Evolutionary conservation across 169 alveolate species (phyloP).

Genomic region (Hepatocystis sp.): DNA sequence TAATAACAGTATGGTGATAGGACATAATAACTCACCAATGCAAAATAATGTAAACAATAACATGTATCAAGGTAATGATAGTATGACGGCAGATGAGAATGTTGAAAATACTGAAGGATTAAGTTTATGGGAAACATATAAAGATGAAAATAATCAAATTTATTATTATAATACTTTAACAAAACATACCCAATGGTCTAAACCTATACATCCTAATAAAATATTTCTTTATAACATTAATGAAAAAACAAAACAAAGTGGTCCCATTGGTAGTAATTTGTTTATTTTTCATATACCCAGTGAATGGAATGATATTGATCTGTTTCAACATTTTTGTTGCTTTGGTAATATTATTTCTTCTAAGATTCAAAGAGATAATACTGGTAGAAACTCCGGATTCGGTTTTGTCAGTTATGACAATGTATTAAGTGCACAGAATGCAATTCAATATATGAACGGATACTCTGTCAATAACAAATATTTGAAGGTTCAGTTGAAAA

Average conservation of each 20-base stretch:
- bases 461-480: slow-evolving; percentile 89
- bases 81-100: slow-evolving; percentile 63
- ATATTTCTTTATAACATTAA: slow-evolving; percentile 68
- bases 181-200: slow-evolving; percentile 92
- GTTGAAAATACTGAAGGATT: slow-evolving; percentile 80
- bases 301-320: slow-evolving; percentile 91
- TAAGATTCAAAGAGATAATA: slow-evolving; percentile 90
- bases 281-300: slow-evolving; percentile 93
- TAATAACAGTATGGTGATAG: neutral
- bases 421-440: slow-evolving; percentile 90
- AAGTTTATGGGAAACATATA: slow-evolving; percentile 85
- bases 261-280: slow-evolving; percentile 94
- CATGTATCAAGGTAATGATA: slow-evolving; percentile 35
- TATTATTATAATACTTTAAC: slow-evolving; percentile 89
- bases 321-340: slow-evolving; percentile 88
- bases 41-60: neutral
- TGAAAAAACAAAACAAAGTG: slow-evolving; percentile 81
- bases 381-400: slow-evolving; percentile 88
- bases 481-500: slow-evolving; percentile 90
- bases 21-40: slow-evolving; percentile 22
- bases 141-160: slow-evolving; percentile 79
- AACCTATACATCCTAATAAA: slow-evolving; percentile 88
- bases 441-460: slow-evolving; percentile 92
- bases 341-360: slow-evolving; percentile 94
- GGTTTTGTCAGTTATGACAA: slow-evolving; percentile 93